A percentile compares a stretch with the other conserved stretches of the same genome.
Conservation (phyloP, 345 rosid genomes). For the Tarenaya hassleriana region DNA sequence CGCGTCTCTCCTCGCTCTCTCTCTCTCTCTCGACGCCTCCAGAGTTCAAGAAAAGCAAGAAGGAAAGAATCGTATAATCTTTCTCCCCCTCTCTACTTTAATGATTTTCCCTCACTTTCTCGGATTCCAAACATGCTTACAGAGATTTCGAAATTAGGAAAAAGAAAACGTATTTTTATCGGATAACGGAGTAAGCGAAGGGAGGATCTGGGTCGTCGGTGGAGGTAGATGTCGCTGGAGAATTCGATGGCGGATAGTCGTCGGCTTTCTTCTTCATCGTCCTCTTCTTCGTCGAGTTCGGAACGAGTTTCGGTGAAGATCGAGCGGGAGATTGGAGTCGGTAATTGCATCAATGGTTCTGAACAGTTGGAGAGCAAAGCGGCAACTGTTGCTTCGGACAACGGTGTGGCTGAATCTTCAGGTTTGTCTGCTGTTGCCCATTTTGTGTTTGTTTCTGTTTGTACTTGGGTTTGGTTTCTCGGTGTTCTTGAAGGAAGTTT, state of each 20-base stretch:
- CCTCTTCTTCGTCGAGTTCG: constrained; percentile 37
- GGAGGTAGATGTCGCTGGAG: constrained; percentile 17
- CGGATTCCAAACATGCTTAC: constrained; percentile 30
- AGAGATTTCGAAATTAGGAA: constrained; percentile 20
- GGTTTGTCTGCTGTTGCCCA: constrained; percentile 28
- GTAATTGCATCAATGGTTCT: constrained; percentile 26
- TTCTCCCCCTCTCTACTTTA: background rate
- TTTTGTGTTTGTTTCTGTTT: constrained; percentile 8
- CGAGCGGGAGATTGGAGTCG: constrained; percentile 37
- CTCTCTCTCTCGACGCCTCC: background rate
- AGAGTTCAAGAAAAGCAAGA: constrained; percentile 18
- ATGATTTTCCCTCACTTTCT: constrained; percentile 9
- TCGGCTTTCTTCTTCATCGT: constrained; percentile 30
- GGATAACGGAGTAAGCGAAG: background rate
- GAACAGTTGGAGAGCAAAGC: constrained; percentile 30
- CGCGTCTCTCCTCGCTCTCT: background rate
- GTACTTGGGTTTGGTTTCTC: background rate
- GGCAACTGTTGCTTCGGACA: constrained; percentile 25
- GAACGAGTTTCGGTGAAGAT: constrained; percentile 31
- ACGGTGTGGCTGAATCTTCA: constrained; percentile 35
- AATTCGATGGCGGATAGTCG: constrained; percentile 41
- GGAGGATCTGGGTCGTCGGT: constrained; percentile 44
- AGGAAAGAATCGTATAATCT: constrained; percentile 18
- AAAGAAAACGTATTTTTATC: background rate
- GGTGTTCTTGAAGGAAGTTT: background rate